Percentiles rank a stretch among this genome's conserved stretches.
Evolutionary conservation across 805 yeast species (phyloP).

Genomic region (Pichia insulana): DNA sequence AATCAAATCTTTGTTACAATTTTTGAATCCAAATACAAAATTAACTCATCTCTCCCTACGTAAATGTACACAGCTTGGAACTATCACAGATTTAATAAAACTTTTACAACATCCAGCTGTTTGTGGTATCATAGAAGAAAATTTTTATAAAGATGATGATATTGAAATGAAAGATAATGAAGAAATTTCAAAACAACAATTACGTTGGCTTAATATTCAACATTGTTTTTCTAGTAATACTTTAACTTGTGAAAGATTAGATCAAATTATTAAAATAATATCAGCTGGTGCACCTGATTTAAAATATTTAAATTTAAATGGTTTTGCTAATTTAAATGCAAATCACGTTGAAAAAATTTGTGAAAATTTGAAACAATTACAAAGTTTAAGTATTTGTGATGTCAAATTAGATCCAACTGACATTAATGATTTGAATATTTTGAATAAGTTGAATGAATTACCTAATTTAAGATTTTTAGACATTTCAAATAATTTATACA

Average conservation of each 20-base stretch:
- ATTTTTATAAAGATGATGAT: neutral
- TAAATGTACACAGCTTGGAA: slow-evolving; percentile 51
- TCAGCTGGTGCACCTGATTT: slow-evolving; percentile 32
- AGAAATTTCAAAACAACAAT: slow-evolving; percentile 14
- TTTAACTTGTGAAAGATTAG: slow-evolving; percentile 6
- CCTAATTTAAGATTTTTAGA: slow-evolving; percentile 7
- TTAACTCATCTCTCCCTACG: slow-evolving; percentile 69
- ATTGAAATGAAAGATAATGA: slow-evolving; percentile 13
- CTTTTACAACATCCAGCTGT: slow-evolving; percentile 64
- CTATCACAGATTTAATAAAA: slow-evolving; percentile 65
- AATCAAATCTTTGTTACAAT: slow-evolving; percentile 44
- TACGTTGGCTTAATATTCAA: slow-evolving; percentile 46
- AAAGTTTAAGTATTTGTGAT: slow-evolving; percentile 27
- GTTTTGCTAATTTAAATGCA: slow-evolving; percentile 35
- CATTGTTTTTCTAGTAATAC: slow-evolving; percentile 41
- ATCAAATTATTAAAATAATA: slow-evolving; percentile 4
- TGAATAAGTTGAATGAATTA: slow-evolving; percentile 47
- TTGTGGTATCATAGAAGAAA: slow-evolving; percentile 18
- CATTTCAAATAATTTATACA: slow-evolving; percentile 3
- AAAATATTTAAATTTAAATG: slow-evolving; percentile 42
- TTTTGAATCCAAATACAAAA: slow-evolving; percentile 46
- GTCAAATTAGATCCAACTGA: slow-evolving; percentile 5
- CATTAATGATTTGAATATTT: slow-evolving; percentile 18
- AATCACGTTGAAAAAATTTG: slow-evolving; percentile 32
- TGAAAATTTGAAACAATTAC: slow-evolving; percentile 31